phyloP scores from a whole-genome alignment of 192 early-diverging fungal genomes.

The Phycomyces nitens region DNA sequence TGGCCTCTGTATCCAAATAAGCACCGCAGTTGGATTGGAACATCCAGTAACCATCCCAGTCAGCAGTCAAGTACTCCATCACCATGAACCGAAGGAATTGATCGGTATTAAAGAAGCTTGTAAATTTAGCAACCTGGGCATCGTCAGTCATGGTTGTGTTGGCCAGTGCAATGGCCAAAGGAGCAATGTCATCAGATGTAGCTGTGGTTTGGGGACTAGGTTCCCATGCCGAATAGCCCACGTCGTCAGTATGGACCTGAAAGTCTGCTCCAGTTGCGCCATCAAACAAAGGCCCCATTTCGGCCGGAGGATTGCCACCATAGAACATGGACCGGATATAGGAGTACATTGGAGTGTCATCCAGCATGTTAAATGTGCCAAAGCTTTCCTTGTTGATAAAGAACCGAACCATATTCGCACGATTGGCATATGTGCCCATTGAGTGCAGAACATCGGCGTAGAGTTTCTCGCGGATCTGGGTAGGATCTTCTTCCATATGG shows the following conservation, averaged over 20 bases:
- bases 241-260: slow-evolving; percentile 11
- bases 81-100: slow-evolving; percentile 46
- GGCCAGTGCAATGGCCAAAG: slow-evolving; percentile 25
- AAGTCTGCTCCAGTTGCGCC: slow-evolving; percentile 45
- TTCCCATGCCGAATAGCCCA: slow-evolving; percentile 23
- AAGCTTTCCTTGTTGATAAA: slow-evolving; percentile 43
- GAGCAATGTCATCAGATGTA: slow-evolving; percentile 15
- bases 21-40: slow-evolving; percentile 41
- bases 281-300: slow-evolving; percentile 43
- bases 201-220: slow-evolving; percentile 21
- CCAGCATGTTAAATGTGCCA: slow-evolving; percentile 49
- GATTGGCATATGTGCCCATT: slow-evolving; percentile 40
- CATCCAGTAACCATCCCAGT: slow-evolving; percentile 51
- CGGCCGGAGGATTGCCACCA: slow-evolving; percentile 26
- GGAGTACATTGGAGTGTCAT: slow-evolving; percentile 41
- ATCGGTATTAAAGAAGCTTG: slow-evolving; percentile 35
- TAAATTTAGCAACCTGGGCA: slow-evolving; percentile 28
- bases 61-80: slow-evolving; percentile 43
- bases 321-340: slow-evolving; percentile 39
- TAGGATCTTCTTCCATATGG: slow-evolving; percentile 49
- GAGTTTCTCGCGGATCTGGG: slow-evolving; percentile 51
- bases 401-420: slow-evolving; percentile 44
- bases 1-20: slow-evolving; percentile 34
- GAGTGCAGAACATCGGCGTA: slow-evolving; percentile 45
- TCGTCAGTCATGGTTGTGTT: slow-evolving; percentile 30